Evolutionary conservation across 1,284 basidiomycete genomes (phyloP), one percentile per base, ranked within the genome.

Genomic region (Porphyrellus sp.): DNA sequence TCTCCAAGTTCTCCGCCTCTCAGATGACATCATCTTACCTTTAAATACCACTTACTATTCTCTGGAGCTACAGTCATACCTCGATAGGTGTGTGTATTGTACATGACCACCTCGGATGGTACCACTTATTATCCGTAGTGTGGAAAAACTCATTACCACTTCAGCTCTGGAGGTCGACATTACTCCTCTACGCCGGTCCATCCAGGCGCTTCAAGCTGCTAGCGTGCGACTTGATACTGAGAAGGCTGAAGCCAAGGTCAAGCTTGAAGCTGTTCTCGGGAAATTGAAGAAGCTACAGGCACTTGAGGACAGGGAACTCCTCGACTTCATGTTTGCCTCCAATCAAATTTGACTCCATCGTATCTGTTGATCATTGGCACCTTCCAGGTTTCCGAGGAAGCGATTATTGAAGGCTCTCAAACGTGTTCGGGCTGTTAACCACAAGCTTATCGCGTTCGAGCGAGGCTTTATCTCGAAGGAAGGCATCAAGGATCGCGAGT

Each of bases 11-110:
- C 72, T 93, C 33, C 78, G 85, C 15, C 66, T 90, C 4, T 77
- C 83, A 0, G 80, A 84, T 54, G 70, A 78, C 6, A 69, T 86
- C 39, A 63, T 83, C 9, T 70, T 84, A 7, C 90, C 89, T 0
- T 69, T 93, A 60, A 91, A 93, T 67, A 85, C 87, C 7, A 89
- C 86, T 1, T 81, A 88, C 60, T 91, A 91, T 54, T 68, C 80
- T 1, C 64, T 73, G 35, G 75, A 80, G 54, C 70, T 83, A 27
- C 73, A 75, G 46, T 67, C 64, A 8, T 81, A 83, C 55, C 69
- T 83, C 12, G 66, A 78, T 51, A 70, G 64, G 80, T 20, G 75
- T 62, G 13, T 31, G n/a, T n/a, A n/a, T 12, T 18, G 8, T 30
- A 31, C 27, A 38, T 18, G 37, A 8, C 7, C 31, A 21, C 37